Evolutionary conservation across 257 asterid genomes (phyloP).

Genomic region (Leonotis leonurus): DNA sequence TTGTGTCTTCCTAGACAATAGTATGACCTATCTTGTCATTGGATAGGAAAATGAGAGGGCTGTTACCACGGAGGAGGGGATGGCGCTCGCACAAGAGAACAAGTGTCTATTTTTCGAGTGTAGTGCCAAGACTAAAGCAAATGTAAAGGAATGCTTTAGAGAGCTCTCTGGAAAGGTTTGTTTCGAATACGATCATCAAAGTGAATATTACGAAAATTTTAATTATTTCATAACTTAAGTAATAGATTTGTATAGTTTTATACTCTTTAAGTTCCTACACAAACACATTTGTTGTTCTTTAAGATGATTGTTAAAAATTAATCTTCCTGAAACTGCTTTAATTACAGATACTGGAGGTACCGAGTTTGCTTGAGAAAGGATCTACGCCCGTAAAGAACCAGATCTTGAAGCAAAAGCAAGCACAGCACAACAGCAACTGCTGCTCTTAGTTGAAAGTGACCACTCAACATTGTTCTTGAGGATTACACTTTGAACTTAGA

Average conservation of each 20-base stretch:
- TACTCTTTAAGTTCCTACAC: background rate
- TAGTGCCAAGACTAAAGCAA: constrained; percentile 77
- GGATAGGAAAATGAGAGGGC: constrained; percentile 64
- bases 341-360: constrained; percentile 67
- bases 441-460: constrained; percentile 42
- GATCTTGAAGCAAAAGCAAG: constrained; percentile 43
- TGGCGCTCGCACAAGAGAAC: constrained; percentile 60
- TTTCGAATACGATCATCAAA: background rate
- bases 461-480: background rate
- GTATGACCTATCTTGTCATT: background rate
- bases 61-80: constrained; percentile 69
- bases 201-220: background rate
- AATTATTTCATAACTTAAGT: background rate
- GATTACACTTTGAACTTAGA: background rate
- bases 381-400: constrained; percentile 70
- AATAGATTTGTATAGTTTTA: background rate
- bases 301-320: background rate
- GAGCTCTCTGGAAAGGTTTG: constrained; percentile 68
- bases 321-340: background rate
- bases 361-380: constrained; percentile 79
- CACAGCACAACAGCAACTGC: constrained; percentile 26
- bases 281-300: background rate
- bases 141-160: constrained; percentile 63
- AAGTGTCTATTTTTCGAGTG: constrained; percentile 63
- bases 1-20: background rate